Conservation (phyloP, 768 basidiomycete species). For the Mycena sanguinolenta region DNA sequence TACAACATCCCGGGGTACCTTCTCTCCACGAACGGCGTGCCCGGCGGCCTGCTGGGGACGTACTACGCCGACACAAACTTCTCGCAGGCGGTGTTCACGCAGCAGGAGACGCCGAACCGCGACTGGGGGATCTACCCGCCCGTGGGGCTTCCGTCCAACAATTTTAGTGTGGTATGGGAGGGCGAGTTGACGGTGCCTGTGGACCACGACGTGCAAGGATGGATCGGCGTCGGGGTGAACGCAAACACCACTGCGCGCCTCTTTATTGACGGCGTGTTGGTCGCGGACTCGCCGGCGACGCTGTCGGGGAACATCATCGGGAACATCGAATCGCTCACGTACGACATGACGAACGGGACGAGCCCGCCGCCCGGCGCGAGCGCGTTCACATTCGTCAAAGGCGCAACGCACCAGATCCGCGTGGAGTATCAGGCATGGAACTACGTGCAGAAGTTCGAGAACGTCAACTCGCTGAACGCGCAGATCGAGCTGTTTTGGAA, state of each 20-base stretch:
- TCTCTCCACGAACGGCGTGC: slow-evolving; percentile 35
- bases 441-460: slow-evolving; percentile 40
- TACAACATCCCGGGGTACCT: slow-evolving; percentile 43
- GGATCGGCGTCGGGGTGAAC: slow-evolving; percentile 41
- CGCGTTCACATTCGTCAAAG: slow-evolving; percentile 37
- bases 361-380: slow-evolving; percentile 38
- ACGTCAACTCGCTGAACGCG: slow-evolving; percentile 40
- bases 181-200: slow-evolving; percentile 41
- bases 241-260: slow-evolving; percentile 42
- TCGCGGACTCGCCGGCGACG: slow-evolving; percentile 37
- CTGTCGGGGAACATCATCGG: slow-evolving; percentile 39
- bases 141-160: slow-evolving; percentile 42
- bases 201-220: slow-evolving; percentile 37
- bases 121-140: slow-evolving; percentile 46
- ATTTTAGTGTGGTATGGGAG: slow-evolving; percentile 45
- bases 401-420: slow-evolving; percentile 37
- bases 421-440: slow-evolving; percentile 43
- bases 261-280: slow-evolving; percentile 38
- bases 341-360: slow-evolving; percentile 30
- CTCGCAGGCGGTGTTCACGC: slow-evolving; percentile 35
- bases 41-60: slow-evolving; percentile 36
- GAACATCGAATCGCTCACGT: slow-evolving; percentile 36
- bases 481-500: slow-evolving; percentile 44
- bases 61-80: slow-evolving; percentile 43
- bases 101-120: slow-evolving; percentile 41